Base-by-base conservation (phyloP, 768 basidiomycete species). In the Flagelloscypha sp. region DNA sequence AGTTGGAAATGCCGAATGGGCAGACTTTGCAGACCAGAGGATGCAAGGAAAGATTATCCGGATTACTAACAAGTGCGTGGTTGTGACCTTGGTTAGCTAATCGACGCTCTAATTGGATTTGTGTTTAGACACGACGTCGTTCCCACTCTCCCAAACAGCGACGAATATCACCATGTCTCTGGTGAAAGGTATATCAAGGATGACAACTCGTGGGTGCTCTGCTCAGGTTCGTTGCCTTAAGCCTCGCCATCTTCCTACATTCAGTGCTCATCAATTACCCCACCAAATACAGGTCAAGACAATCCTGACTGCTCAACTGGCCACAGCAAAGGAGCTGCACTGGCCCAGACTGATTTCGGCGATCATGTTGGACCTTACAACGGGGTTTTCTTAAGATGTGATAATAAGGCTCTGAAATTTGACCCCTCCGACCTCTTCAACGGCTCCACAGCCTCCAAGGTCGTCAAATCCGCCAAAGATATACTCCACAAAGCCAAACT, bases 1-100 rank as follows among this genome's bases (percentile, higher is more conserved):
- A 36, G 63, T 66, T 41, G 73, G 75, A 0, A 73, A 76, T 53
- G 64, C 70, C 47, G 73, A 61, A 2, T 81, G 78, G 40, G 76
- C 76, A 1, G 44, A 75, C 44, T 70, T 68, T 44, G 65, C 76
- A 31, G 72, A 78, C 42, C 52, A 62, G 8, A 54, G 69, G 27
- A 29, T 59, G 41, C 40, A 23, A 8, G 6, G 37, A n/a, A 42
- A 56, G 23, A 45, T 76, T 29, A 70, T 64, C 3, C 76, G 70
- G 40, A 65, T 80, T 50, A 77, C 70, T 49, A 78, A 80, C 54
- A 56, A 54, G 63, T 57, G 56, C 35, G 27, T 7, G 27, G 19
- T 25, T 21, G 18, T 6, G 3, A 24, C n/a, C 18, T 27, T 19
- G 40, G 15, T 5, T 7, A 25, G 29, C 5, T 3, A 23, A 30